Evolutionary conservation across 345 rosid species (phyloP), one percentile per base, ranked within the genome.

Genomic region (Toxicodendron radicans): DNA sequence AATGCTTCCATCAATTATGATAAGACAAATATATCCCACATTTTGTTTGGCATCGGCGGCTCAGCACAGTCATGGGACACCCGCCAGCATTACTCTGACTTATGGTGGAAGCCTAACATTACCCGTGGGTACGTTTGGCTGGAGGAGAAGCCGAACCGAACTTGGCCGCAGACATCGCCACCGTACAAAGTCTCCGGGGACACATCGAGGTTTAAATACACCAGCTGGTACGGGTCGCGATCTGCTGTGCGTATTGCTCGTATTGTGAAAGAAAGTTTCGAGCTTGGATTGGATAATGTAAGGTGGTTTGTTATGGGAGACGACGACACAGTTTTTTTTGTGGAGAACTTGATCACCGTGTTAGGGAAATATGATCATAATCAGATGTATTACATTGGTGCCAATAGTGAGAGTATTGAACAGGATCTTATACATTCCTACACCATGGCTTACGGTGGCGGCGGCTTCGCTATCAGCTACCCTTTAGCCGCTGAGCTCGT

Each of bases 261-360:
- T 16, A 91, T 91, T 24, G 82, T 95, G 17, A 91, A 91, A 82
- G 97, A 95, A 82, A 87, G 84, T 58, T 95, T 92, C 75, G 95
- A 88, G 58, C 75, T 91, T 3, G 97, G 95, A 57, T 54, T 84
- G 32, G 84, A 80, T 0, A 81, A 87, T 59, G 94, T 92, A n/a
- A 85, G 97, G 79, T 95, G 97, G 99, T 91, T 91, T 72, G 97
- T 92, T 5, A 79, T 95, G 93, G 99, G 97, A 24, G 99, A 95
- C 17, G 99, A 95, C 51, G 97, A 95, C 77, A 92, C 97, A 0
- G 92, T 95, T 1, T 95, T 95, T 80, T 92, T 89, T 57, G 67
- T 85, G 2, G 97, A 95, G 76, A 95, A 95, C 80, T 77, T 95
- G 43, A 68, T 91, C 10, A 71, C 79, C 17, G 93, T 95, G 38